These are phyloP conservation scores for Nothopassalora personata DNA, from an alignment of 2,329 filamentous ascomycete species.

Conservation along the genomic window DNA sequence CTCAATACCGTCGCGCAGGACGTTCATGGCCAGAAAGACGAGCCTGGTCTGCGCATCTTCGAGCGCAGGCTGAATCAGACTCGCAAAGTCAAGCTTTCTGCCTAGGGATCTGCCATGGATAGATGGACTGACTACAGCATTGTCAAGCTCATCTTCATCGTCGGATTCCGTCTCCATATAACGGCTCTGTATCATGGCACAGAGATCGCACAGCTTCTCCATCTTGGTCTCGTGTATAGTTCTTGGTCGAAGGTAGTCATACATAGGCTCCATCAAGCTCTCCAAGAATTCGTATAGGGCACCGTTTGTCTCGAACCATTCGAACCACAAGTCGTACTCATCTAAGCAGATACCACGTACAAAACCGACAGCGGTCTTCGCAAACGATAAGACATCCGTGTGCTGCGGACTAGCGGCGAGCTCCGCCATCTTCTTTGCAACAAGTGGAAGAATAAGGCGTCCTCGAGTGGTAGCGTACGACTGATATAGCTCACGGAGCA, in stretches of 20 bases:
- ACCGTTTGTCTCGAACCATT: constrained; percentile 61
- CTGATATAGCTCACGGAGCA: constrained; percentile 61
- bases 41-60: constrained; percentile 63
- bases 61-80: constrained; percentile 58
- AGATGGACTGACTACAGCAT: constrained; percentile 15
- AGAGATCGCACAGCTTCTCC: constrained; percentile 62
- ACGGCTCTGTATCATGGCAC: constrained; percentile 59
- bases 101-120: constrained; percentile 15
- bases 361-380: constrained; percentile 60
- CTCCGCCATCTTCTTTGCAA: constrained; percentile 56
- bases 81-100: constrained; percentile 53
- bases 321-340: constrained; percentile 62
- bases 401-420: constrained; percentile 55
- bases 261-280: constrained; percentile 61
- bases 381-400: constrained; percentile 60
- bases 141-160: constrained; percentile 45
- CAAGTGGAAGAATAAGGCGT: constrained; percentile 56
- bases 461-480: constrained; percentile 57
- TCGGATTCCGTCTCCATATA: constrained; percentile 54
- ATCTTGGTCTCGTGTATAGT: constrained; percentile 64
- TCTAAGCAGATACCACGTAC: constrained; percentile 61
- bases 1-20: constrained; percentile 63
- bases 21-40: constrained; percentile 59
- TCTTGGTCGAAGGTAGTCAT: constrained; percentile 59
- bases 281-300: constrained; percentile 63